Evolutionary conservation across 2,329 filamentous ascomycete species (phyloP), one percentile per base, ranked within the genome.

Genomic region (Fusarium armeniacum): DNA sequence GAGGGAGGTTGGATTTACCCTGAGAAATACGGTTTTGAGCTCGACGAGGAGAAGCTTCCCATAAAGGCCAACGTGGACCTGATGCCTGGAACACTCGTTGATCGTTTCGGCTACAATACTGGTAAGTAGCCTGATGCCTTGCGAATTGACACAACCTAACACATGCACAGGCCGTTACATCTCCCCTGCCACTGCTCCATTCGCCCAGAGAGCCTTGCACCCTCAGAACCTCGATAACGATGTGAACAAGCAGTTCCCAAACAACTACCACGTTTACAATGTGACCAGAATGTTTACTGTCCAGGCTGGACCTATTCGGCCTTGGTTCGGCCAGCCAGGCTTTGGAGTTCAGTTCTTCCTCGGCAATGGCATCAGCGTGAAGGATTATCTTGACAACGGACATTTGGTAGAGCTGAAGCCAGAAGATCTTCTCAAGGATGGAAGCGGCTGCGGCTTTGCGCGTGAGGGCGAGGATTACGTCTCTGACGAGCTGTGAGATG

Each of bases 1-100:
- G 22, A 58, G 3, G 16, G 32, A 7, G 62, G 57, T 5, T 71
- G 57, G 57, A 50, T 33, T 0, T 71, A 72, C 3, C 69, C 69
- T 5, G 26, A 41, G 0, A 40, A 67, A 26, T 33, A 71, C 2
- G 60, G 84, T 2, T 86, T 84, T 51, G 69, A 78, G n/a, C 51
- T 82, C 1, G 76, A 80, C 57, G 75, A 74, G 3, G 58, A 71
- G 1, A 76, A 76, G 0, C 62, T 73, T 1, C 76, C 80, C 2
- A 83, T 86, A 32, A 73, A 77, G 13, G 81, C 80, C 3, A 82
- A 78, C 24, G 75, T 82, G 56, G 80, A 79, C 1, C 71, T 86
- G 0, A 58, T 65, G 2, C 73, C 72, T 0, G 84, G 83, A 7
- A 77, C 79, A 10, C 74, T 83, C 22, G 65, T 86, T 3, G 84